Base-by-base conservation (phyloP, 768 basidiomycete species). In the Trametes cingulata region DNA sequence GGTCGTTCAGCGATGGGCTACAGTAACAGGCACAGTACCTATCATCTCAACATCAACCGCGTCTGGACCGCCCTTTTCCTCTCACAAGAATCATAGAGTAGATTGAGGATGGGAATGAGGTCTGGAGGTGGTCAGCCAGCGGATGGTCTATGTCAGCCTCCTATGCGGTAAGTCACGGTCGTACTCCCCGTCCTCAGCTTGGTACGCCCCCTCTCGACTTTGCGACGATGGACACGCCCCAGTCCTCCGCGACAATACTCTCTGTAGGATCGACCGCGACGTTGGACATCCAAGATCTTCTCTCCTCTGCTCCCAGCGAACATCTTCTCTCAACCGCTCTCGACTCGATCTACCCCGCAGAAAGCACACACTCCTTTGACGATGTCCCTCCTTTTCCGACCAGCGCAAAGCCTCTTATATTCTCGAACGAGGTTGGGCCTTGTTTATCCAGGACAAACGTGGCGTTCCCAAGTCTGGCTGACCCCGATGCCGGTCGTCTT, bases 341-440 rank as follows among this genome's bases (percentile, higher is more conserved):
- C 33, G 55, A 58, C n/a, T 63, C 65, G 39, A 20, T 62, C n/a
- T 59, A 66, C 13, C 35, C 29, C 43, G 33, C 49, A 13, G 65
- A 61, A 50, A 62, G 60, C 58, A 45, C 61, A 63, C 66, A 65
- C 35, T 66, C 65, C 39, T 65, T 65, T 60, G 65, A 66, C 35
- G 60, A 68, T 17, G 49, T 71, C 41, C 73, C 73, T 41, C 62
- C 74, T 52, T 77, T 77, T 58, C 73, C 76, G 19, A 36, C 58
- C 24, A 64, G 65, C 19, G 65, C 59, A 19, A 64, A 20, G 37
- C 74, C 69, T 13, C 68, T 67, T 8, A 54, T 74, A 35, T 76
- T 76, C 53, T 20, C 65, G n/a, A 52, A 48, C 52, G 51, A 51
- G 12, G 42, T 52, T 3, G 57, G 43, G 7, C 7, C 24, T 9